Percentiles rank a stretch among this genome's conserved stretches.
phyloP scores from a whole-genome alignment of 768 basidiomycete species.

The Panus rudis region DNA sequence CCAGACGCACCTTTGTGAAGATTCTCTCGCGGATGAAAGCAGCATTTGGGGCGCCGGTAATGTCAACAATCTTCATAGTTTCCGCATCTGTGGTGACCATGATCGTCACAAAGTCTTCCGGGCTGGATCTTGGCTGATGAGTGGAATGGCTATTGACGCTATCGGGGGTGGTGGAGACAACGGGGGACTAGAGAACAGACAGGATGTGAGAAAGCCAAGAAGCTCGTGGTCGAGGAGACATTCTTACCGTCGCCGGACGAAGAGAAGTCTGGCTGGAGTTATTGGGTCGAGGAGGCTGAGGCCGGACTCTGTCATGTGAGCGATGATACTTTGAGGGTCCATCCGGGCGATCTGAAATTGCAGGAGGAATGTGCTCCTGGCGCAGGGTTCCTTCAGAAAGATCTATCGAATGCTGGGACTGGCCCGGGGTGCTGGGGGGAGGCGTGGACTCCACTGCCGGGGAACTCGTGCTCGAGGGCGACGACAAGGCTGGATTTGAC shows the following conservation, averaged over 20 bases:
- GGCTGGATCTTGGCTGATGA: conserved; percentile 17
- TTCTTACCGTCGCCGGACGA: conserved; percentile 27
- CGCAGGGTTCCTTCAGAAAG: conserved; percentile 32
- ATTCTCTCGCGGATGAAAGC: conserved; percentile 75
- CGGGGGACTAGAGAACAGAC: conserved; percentile 19
- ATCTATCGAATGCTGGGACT: conserved; percentile 37
- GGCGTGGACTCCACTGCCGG: conserved; percentile 63
- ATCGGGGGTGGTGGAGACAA: conserved; percentile 15
- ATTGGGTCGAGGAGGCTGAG: too few species aligned
- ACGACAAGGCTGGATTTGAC: conserved; percentile 55
- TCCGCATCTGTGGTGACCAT: conserved; percentile 72
- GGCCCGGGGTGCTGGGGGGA: conserved; percentile 59
- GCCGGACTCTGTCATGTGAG: too few species aligned
- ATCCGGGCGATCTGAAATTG: conserved; percentile 13
- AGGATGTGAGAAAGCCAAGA: conserved; percentile 10
- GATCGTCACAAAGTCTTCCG: conserved; percentile 17
- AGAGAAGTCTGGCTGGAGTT: too few species aligned
- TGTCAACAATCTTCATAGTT: conserved; percentile 63
- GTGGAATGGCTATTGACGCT: conserved; percentile 24
- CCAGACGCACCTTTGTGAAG: conserved; percentile 57
- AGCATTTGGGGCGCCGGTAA: conserved; percentile 56
- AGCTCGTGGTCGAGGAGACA: not conserved
- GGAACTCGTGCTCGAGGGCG: conserved; percentile 64
- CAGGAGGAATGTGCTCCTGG: conserved; percentile 16
- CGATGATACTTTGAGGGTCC: too few species aligned